Base-by-base conservation (phyloP, 1,284 basidiomycete genomes). In the Clitocybe nebularis region DNA sequence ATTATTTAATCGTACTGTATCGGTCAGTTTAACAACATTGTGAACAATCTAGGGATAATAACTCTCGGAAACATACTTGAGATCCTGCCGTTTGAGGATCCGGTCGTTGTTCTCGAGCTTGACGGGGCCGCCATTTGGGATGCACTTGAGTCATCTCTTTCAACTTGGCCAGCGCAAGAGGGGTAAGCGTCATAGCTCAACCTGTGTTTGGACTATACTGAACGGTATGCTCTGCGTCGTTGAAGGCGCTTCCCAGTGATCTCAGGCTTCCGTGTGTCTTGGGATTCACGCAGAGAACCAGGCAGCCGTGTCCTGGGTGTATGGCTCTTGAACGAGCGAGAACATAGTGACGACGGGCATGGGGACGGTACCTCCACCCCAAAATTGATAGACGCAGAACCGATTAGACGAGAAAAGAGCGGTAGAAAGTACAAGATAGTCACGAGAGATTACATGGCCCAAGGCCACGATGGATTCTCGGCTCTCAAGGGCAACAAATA, bases 71-170 rank as follows among this genome's bases (percentile, higher is more conserved):
- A 95, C 54, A 79, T 93, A 38, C 52, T 91, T 32, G 93, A 93
- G 59, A 93, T 95, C 23, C 62, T 95, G 36, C 93, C 93, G 0
- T 96, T 93, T 49, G 87, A 91, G 47, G 93, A 96, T 55, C 82
- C 92, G 0, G 70, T 86, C 8, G 78, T 96, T 1, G 89, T 92
- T 5, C 59, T 93, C 21, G 87, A 92, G 63, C 62, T 95, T 10
- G 87, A 90, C 51, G 93, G 93, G 0, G 71, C 77, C 53, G 74
- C 82, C 0, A 77, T 95, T 26, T 93, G 90, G 89, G 82, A 82
- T 41, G 81, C 86, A 0, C 56, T 95, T 13, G 93, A 96, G 59
- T 74, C 75, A 21, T 80, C 81, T 1, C 67, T 96, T 9, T 72
- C 69, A 41, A 86, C 79, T 41, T 95, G 89, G 78, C 93, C 93